A percentile compares a stretch with the other conserved stretches of the same genome.
Conservation (phyloP, 2,329 filamentous ascomycete species). For the Cercospora sojina region DNA sequence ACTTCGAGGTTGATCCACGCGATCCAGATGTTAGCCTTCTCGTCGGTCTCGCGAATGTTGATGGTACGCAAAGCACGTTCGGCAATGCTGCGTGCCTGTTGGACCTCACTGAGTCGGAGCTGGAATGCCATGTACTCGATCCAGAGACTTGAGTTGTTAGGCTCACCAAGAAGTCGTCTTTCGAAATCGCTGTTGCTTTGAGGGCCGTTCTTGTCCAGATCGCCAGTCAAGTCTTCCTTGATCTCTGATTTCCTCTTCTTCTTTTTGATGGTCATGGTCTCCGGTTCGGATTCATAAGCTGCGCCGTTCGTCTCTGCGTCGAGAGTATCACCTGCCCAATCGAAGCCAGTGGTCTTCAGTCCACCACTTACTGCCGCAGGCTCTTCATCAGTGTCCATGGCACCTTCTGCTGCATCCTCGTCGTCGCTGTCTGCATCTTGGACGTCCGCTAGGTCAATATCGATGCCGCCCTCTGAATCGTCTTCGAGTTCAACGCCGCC, state of each 20-base stretch:
- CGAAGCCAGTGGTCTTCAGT: conserved; percentile 74
- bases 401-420: conserved; percentile 51
- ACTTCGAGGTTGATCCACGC: conserved; percentile 93
- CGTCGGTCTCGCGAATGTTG: conserved; percentile 82
- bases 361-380: conserved; percentile 39
- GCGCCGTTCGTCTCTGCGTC: conserved; percentile 55
- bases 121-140: conserved; percentile 99
- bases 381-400: conserved; percentile 41
- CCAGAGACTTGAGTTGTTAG: conserved; percentile 92
- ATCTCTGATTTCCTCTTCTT: conserved; percentile 75
- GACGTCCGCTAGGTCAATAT: conserved; percentile 47
- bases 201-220: conserved; percentile 83
- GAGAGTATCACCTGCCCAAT: conserved; percentile 72
- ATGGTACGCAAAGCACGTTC: conserved; percentile 90
- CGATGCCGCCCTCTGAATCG: conserved; percentile 22
- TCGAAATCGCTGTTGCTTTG: conserved; percentile 92
- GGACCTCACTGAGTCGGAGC: conserved; percentile 83
- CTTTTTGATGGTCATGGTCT: conserved; percentile 49
- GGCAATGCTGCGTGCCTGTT: conserved; percentile 83
- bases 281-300: conserved; percentile 54
- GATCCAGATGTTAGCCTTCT: conserved; percentile 95
- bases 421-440: conserved; percentile 49
- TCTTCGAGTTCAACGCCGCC: conserved; percentile 31
- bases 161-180: conserved; percentile 83
- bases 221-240: conserved; percentile 85